Base-by-base conservation (phyloP, 1,139 yeast species). In the Meyerozyma sp. region DNA sequence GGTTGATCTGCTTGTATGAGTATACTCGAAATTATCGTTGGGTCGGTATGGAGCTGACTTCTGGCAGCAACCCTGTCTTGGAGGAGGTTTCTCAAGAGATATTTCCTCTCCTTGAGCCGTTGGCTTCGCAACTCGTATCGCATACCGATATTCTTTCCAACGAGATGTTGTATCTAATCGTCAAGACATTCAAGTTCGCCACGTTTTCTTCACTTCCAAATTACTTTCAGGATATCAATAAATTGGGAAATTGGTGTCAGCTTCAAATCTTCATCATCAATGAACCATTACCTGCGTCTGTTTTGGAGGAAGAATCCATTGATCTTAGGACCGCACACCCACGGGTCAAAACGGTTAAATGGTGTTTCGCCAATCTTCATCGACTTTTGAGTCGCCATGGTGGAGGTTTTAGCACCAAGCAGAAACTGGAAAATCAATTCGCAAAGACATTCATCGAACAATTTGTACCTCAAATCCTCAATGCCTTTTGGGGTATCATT, bases 281-380 rank as follows among this genome's bases (percentile, higher is more conserved):
- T 50, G 61, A 68, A 43, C 75, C 76, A 1, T 63, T 73, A 40
- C 75, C 75, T 0, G 57, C 54, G 6, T 54, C 61, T 7, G 65
- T 73, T 0, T 49, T 67, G 53, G 58, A 66, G n/a, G 70, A 71
- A 40, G 73, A 70, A 34, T 54, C 59, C 6, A 41, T 52, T 3
- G 77, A 70, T 28, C 50, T 55, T 23, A 63, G 75, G 50, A 51
- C 57, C 3, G 50, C 58, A 21, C 72, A 73, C 52, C 79, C 78
- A 36, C 63, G 86, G 52, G 70, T 79, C 23, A 82, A 82, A 53
- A 74, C 84, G 32, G 78, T 79, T 43, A 84, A 84, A 61, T 84
- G 91, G 91, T 80, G 83, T 42, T 82, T 80, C 60, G 89, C 83
- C 26, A 84, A 84, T 54, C 62, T 84, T 45, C 79, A 79, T 50